These are phyloP conservation scores for Sergeia podlipaevii DNA, from an alignment of 208 protist genomes.

Conservation along the genomic window DNA sequence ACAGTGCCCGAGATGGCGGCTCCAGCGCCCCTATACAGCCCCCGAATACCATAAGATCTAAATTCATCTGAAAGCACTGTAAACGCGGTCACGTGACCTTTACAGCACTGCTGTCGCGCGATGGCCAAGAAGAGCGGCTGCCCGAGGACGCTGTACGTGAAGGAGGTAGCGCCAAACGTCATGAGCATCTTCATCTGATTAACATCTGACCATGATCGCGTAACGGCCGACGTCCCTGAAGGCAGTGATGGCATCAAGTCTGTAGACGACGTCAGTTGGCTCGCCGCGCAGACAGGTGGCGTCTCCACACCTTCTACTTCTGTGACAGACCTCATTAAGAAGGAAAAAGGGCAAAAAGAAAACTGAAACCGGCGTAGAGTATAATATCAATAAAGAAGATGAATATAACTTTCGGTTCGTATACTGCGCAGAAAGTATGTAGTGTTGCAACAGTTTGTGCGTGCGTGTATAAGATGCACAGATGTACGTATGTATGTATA, in stretches of 20 bases:
- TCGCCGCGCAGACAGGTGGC: background rate
- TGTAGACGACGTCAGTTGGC: slow-evolving; percentile 9
- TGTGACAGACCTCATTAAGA: background rate
- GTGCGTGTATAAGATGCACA: too few species aligned
- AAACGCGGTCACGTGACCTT: slow-evolving; percentile 26
- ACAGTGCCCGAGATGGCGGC: slow-evolving; percentile 59
- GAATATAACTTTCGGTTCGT: too few species aligned
- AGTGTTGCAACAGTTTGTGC: too few species aligned
- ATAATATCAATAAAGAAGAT: too few species aligned
- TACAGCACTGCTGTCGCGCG: slow-evolving; percentile 71
- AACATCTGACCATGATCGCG: slow-evolving; percentile 76
- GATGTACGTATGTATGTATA: too few species aligned
- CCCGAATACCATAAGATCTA: slow-evolving; percentile 37
- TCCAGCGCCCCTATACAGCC: slow-evolving; percentile 66
- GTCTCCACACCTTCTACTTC: slow-evolving; percentile 1
- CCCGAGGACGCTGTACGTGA: slow-evolving; percentile 55
- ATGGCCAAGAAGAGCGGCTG: slow-evolving; percentile 77
- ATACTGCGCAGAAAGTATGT: too few species aligned
- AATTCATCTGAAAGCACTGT: slow-evolving; percentile 44
- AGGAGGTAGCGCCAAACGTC: slow-evolving; percentile 64
- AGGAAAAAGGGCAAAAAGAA: too few species aligned
- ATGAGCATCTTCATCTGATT: slow-evolving; percentile 53
- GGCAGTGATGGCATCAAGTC: slow-evolving; percentile 18
- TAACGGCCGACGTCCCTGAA: slow-evolving; percentile 63
- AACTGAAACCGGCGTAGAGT: too few species aligned